Evolutionary conservation across 164 flowering plant species (phyloP).

Genomic region (Vitis labrusca): DNA sequence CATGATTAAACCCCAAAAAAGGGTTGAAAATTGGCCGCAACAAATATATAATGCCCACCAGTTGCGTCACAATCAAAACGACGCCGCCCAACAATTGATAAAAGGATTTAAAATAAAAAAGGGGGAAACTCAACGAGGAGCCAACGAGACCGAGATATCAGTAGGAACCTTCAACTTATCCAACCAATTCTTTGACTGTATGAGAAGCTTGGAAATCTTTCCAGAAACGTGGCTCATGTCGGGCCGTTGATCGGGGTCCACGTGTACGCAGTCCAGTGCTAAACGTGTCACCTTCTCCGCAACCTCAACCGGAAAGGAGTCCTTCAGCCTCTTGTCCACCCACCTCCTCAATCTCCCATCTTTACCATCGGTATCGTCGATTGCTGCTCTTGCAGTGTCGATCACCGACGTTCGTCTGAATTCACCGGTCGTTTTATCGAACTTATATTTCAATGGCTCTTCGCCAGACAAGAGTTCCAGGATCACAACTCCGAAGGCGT

Average conservation of each 20-base stretch:
- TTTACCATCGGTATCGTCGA: slow-evolving; percentile 20
- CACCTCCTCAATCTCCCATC: slow-evolving; percentile 59
- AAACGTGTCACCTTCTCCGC: slow-evolving; percentile 57
- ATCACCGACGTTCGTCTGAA: slow-evolving; percentile 39
- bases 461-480: slow-evolving; percentile 72
- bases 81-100: background rate
- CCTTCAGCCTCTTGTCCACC: slow-evolving; percentile 64
- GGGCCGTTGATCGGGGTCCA: slow-evolving; percentile 61
- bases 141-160: slow-evolving; percentile 51
- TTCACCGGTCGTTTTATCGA: slow-evolving; percentile 33
- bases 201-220: slow-evolving; percentile 56
- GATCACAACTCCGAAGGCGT: slow-evolving; percentile 74
- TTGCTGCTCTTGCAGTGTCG: slow-evolving; percentile 52
- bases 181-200: slow-evolving; percentile 60
- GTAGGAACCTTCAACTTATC: slow-evolving; percentile 34
- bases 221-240: slow-evolving; percentile 69
- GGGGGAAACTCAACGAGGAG: slow-evolving; percentile 38
- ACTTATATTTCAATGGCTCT: slow-evolving; percentile 59
- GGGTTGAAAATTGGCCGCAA: too few relatives aligned
- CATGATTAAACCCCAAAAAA: too few relatives aligned
- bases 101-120: background rate
- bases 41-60: too few relatives aligned
- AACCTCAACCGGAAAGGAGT: slow-evolving; percentile 72
- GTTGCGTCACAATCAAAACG: too few relatives aligned
- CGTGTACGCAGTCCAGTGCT: slow-evolving; percentile 68